These are phyloP conservation scores for Exophiala aquamarina DNA, from an alignment of 2,329 filamentous ascomycete genomes.

Conservation along the genomic window DNA sequence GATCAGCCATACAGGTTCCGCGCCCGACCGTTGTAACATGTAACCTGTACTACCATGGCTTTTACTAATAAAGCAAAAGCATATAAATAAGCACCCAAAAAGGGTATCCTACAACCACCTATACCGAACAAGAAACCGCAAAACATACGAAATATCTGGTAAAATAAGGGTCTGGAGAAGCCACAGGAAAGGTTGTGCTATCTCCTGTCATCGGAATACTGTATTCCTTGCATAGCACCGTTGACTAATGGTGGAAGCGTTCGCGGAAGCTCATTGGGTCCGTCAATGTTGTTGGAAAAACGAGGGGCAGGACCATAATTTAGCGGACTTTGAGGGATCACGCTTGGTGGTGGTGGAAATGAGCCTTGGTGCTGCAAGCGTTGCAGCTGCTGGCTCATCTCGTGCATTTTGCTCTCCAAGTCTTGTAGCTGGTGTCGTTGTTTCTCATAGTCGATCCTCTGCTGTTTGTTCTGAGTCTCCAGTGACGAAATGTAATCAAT, in stretches of 20 bases:
- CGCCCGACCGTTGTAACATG: constrained; percentile 3
- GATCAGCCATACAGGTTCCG: background rate
- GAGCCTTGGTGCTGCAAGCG: constrained; percentile 28
- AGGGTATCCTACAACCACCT: background rate
- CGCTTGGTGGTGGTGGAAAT: constrained; percentile 26
- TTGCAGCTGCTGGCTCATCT: constrained; percentile 34
- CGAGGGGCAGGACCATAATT: constrained; percentile 21
- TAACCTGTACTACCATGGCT: constrained; percentile 3
- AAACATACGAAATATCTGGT: no score
- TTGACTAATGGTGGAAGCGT: constrained; percentile 50
- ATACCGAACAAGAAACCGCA: no score
- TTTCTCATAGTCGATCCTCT: constrained; percentile 37
- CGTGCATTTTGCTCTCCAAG: constrained; percentile 34
- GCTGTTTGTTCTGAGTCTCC: constrained; percentile 41
- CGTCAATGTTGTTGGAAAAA: constrained; percentile 24
- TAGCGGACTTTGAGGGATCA: constrained; percentile 24
- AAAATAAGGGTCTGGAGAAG: no score
- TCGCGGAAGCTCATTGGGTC: constrained; percentile 40
- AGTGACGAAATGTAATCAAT: constrained; percentile 50
- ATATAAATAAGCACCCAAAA: background rate
- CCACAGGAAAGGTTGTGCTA: constrained; percentile 27
- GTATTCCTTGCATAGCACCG: constrained; percentile 50
- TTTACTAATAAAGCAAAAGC: constrained; percentile 1
- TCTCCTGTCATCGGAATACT: constrained; percentile 50
- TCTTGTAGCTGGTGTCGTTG: constrained; percentile 32